Conservation (phyloP, 2,329 filamentous ascomycete genomes). For the Colletotrichum sp. region DNA sequence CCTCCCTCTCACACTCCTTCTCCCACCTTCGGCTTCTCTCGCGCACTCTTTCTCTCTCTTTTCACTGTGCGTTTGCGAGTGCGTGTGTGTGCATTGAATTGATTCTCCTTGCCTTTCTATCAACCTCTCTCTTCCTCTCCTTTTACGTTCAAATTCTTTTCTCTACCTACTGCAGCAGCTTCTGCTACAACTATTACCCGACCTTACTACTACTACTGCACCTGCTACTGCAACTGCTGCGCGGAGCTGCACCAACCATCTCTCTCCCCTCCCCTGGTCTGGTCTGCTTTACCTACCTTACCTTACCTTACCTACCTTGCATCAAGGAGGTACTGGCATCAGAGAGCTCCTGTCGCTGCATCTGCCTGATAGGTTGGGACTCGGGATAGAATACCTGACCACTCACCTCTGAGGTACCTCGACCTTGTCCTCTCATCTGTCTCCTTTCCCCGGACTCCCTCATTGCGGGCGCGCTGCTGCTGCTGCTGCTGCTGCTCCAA, state of each 20-base stretch:
- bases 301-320: not conserved
- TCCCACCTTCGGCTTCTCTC: constrained; percentile 3
- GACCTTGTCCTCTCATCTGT: not conserved
- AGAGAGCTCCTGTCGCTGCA: not conserved
- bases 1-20: constrained; percentile 1
- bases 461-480: not conserved
- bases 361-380: not conserved
- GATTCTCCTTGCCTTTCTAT: not conserved
- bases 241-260: not conserved
- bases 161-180: not conserved
- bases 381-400: not conserved
- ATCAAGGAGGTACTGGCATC: not conserved
- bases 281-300: not conserved
- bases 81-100: not conserved
- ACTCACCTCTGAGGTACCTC: not conserved
- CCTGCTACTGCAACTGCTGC: not conserved
- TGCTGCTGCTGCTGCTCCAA: not conserved
- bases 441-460: not conserved
- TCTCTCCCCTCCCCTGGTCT: not conserved
- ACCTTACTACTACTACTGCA: not conserved
- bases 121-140: not conserved
- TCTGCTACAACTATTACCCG: not conserved
- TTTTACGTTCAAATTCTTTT: not conserved
- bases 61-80: not conserved
- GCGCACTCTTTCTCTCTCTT: not conserved